phyloP scores from a whole-genome alignment of 495 filamentous ascomycete genomes.

The Monascus purpureus region DNA sequence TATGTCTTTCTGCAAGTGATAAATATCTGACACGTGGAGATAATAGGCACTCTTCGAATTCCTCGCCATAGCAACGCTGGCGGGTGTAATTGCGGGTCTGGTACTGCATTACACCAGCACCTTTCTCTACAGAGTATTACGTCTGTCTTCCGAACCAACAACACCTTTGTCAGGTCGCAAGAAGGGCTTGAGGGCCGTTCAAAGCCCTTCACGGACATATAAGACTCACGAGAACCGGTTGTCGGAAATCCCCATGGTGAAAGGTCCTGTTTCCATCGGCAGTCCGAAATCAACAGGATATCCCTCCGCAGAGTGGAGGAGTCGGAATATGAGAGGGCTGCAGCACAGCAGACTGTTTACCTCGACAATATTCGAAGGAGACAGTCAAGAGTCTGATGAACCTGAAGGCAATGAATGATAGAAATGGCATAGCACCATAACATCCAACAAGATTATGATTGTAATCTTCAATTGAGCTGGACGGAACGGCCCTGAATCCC shows the following conservation, averaged over 20 bases:
- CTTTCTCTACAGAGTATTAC: slow-evolving; percentile 1
- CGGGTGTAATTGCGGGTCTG: slow-evolving; percentile 39
- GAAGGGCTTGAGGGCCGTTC: too few species aligned
- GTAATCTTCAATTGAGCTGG: too few species aligned
- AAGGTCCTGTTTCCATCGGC: neutral
- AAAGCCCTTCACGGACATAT: too few species aligned
- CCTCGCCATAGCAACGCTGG: slow-evolving; percentile 42
- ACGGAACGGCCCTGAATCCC: too few species aligned
- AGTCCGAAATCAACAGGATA: slow-evolving; percentile 6
- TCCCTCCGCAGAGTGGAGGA: slow-evolving; percentile 22
- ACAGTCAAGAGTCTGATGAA: slow-evolving; percentile 14
- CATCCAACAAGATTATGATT: too few species aligned
- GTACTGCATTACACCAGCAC: slow-evolving; percentile 27
- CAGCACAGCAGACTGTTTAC: slow-evolving; percentile 27
- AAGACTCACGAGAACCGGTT: too few species aligned
- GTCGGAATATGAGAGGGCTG: slow-evolving; percentile 12
- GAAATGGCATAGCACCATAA: neutral
- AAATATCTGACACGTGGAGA: too few species aligned
- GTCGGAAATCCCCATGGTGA: too few species aligned
- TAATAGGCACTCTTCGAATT: slow-evolving; percentile 50
- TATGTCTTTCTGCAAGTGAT: too few species aligned
- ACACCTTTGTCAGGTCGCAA: too few species aligned
- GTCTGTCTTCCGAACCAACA: neutral
- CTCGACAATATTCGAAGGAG: slow-evolving; percentile 55
- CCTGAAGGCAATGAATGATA: neutral